These are phyloP conservation scores for Paracoccidioides brasiliensis DNA, from an alignment of 2,329 filamentous ascomycete species.

Conservation along the genomic window DNA sequence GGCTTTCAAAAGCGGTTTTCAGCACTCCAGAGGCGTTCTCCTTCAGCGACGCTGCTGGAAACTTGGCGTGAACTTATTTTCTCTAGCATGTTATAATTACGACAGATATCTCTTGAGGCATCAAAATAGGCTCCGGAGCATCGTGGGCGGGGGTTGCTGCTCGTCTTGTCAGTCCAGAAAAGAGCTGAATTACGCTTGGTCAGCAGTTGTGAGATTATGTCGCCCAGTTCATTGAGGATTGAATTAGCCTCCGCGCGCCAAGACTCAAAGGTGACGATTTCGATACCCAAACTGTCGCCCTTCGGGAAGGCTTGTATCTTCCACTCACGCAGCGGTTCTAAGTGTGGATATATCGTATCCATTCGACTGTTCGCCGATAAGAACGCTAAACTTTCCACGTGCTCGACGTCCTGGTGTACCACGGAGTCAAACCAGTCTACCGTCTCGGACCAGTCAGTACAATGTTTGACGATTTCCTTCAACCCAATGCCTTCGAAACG, in stretches of 20 bases:
- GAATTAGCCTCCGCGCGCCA: constrained; percentile 40
- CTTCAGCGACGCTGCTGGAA: too few species aligned
- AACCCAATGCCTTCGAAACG: constrained; percentile 39
- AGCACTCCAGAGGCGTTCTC: too few species aligned
- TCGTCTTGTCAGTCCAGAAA: neutral
- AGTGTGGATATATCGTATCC: constrained; percentile 45
- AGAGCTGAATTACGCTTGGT: constrained; percentile 1
- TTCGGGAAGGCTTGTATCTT: constrained; percentile 49
- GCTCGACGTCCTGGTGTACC: constrained; percentile 44
- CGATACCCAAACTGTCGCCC: constrained; percentile 41
- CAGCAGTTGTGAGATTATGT: constrained; percentile 28
- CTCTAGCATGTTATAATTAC: neutral
- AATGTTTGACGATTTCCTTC: constrained; percentile 34
- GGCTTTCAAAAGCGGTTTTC: too few species aligned
- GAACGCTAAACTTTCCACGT: constrained; percentile 37
- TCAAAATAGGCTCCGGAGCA: neutral
- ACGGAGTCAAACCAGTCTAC: constrained; percentile 42
- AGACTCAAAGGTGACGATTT: constrained; percentile 47
- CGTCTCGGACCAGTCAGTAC: constrained; percentile 32
- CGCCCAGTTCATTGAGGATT: constrained; percentile 38
- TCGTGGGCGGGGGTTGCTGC: neutral
- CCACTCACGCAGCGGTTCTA: constrained; percentile 43
- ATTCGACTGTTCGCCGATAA: constrained; percentile 24
- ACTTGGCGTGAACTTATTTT: too few species aligned
- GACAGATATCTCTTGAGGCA: neutral